These are phyloP conservation scores for Graphilbum fragrans DNA, from an alignment of 2,329 filamentous ascomycete genomes.

Conservation along the genomic window DNA sequence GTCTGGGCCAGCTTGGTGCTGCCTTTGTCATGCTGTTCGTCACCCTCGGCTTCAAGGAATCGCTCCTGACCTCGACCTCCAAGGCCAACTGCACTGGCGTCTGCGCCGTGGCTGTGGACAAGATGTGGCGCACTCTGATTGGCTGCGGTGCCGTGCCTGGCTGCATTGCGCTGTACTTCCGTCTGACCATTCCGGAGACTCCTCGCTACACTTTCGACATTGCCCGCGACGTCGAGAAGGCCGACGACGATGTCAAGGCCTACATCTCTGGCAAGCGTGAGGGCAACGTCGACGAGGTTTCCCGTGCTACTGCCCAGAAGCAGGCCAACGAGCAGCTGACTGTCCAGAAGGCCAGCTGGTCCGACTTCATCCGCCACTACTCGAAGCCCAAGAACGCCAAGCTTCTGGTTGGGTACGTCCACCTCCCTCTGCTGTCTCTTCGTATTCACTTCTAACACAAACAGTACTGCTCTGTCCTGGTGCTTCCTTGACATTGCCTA, in stretches of 20 bases:
- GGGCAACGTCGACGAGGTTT: slow-evolving; percentile 53
- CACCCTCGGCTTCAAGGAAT: slow-evolving; percentile 57
- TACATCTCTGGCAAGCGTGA: slow-evolving; percentile 56
- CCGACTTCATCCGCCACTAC: slow-evolving; percentile 63
- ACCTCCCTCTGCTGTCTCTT: neutral
- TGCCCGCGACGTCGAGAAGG: slow-evolving; percentile 61
- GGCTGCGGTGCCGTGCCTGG: slow-evolving; percentile 72
- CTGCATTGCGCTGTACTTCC: slow-evolving; percentile 70
- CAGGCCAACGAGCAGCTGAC: slow-evolving; percentile 42
- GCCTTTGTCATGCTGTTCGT: slow-evolving; percentile 67
- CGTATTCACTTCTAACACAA: neutral
- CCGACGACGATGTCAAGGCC: slow-evolving; percentile 58
- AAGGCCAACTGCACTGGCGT: slow-evolving; percentile 47
- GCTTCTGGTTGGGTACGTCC: slow-evolving; percentile 28
- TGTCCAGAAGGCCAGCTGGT: slow-evolving; percentile 58
- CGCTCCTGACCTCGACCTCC: slow-evolving; percentile 38
- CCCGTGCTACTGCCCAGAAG: slow-evolving; percentile 45
- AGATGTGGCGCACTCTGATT: slow-evolving; percentile 77
- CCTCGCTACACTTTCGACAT: slow-evolving; percentile 83
- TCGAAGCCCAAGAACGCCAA: slow-evolving; percentile 57
- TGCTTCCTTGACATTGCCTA: slow-evolving; percentile 56
- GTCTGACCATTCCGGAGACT: slow-evolving; percentile 72
- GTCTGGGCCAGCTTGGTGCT: slow-evolving; percentile 65
- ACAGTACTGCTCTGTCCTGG: slow-evolving; percentile 65
- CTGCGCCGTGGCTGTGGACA: slow-evolving; percentile 63